Conservation (phyloP, 2,329 filamentous ascomycete species). For the Alternaria ventricosa region DNA sequence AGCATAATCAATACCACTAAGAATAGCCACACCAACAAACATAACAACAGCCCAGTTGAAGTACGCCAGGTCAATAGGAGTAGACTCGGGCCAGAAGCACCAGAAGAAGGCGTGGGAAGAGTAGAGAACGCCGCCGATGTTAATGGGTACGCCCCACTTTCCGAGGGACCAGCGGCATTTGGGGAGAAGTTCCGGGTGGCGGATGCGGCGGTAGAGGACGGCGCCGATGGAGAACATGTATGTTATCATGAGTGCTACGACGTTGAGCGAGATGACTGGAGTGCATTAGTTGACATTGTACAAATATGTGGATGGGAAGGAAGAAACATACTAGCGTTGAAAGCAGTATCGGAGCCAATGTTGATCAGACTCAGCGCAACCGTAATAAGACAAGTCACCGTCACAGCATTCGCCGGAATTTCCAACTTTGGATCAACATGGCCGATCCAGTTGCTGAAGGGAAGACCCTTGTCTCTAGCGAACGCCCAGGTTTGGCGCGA, state of each 20-base stretch:
- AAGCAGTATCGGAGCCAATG: constrained; percentile 45
- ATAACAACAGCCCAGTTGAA: constrained; percentile 50
- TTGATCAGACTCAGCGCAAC: constrained; percentile 43
- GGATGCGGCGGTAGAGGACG: constrained; percentile 49
- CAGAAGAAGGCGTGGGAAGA: constrained; percentile 49
- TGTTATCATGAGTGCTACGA: constrained; percentile 49
- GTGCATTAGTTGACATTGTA: not conserved
- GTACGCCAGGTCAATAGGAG: constrained; percentile 27
- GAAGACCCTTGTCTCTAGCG: constrained; percentile 44
- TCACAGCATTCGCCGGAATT: constrained; percentile 42
- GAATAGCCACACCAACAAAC: constrained; percentile 37
- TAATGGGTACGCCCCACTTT: constrained; percentile 47
- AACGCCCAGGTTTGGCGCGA: constrained; percentile 47
- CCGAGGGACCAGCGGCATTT: constrained; percentile 50
- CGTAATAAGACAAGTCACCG: constrained; percentile 37
- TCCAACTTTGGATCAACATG: constrained; percentile 34
- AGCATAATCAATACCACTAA: constrained; percentile 39
- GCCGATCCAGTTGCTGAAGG: constrained; percentile 39
- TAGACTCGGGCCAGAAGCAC: constrained; percentile 50
- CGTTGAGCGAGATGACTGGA: constrained; percentile 48
- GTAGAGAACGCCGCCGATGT: constrained; percentile 47
- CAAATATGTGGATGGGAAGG: too few relatives aligned
- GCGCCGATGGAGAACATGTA: constrained; percentile 52
- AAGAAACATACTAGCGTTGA: constrained; percentile 37
- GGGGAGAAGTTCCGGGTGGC: constrained; percentile 47